A percentile compares a stretch with the other conserved stretches of the same genome.
These are phyloP conservation scores for Silene coronaria DNA, from an alignment of 179 eudicot genomes.

Conservation along the genomic window DNA sequence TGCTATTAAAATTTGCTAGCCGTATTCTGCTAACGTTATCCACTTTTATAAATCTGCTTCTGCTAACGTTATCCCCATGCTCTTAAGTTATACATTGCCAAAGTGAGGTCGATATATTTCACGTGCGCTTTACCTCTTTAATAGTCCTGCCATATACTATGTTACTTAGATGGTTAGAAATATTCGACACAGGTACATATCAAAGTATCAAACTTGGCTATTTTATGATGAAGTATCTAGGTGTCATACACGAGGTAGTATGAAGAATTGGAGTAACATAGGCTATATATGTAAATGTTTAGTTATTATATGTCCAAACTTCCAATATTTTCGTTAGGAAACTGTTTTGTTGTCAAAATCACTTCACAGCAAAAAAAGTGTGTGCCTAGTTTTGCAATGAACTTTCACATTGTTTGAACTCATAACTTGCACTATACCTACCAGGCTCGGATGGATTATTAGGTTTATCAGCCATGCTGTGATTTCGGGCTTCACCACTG, in stretches of 20 bases:
- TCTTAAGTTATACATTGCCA: neutral
- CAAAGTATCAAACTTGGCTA: neutral
- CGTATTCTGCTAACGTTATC: too few relatives aligned
- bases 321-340: neutral
- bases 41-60: too few relatives aligned
- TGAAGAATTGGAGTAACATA: neutral
- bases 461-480: slow-evolving; percentile 99
- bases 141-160: neutral
- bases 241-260: neutral
- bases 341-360: neutral
- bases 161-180: neutral
- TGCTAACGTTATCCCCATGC: too few relatives aligned
- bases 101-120: neutral
- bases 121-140: neutral
- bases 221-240: neutral
- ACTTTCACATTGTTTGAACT: slow-evolving; percentile 12
- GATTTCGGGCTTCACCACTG: slow-evolving; percentile 97
- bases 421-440: slow-evolving; percentile 14
- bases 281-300: neutral
- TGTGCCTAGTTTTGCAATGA: neutral
- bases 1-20: too few relatives aligned
- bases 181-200: neutral
- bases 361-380: neutral
- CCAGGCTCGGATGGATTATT: slow-evolving; percentile 95
- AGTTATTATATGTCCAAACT: neutral